Percentiles rank a stretch among this genome's conserved stretches.
phyloP scores from a whole-genome alignment of 2,329 filamentous ascomycete species.

The Pseudocercospora ulei region DNA sequence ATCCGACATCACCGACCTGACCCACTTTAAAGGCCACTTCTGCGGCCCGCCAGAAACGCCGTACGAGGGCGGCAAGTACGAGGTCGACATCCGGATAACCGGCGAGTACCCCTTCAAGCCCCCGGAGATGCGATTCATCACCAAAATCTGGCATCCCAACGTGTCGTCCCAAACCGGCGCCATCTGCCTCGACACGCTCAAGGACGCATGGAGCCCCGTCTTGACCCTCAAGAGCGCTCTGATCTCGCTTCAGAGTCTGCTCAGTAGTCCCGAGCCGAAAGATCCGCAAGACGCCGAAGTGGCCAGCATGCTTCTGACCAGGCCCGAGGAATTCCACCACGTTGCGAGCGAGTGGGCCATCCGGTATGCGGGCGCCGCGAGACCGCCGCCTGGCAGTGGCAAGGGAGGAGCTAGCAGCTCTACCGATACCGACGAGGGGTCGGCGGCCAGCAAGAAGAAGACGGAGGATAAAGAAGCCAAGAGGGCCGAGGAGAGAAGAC shows the following conservation, averaged over 20 bases:
- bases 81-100: conserved; percentile 78
- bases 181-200: conserved; percentile 90
- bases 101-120: conserved; percentile 87
- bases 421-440: conserved; percentile 19
- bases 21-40: conserved; percentile 73
- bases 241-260: conserved; percentile 82
- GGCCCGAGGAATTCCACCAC: conserved; percentile 67
- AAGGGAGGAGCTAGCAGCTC: conserved; percentile 27
- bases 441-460: conserved; percentile 41
- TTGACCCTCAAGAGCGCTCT: conserved; percentile 93
- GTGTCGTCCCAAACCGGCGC: conserved; percentile 72
- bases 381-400: conserved; percentile 44
- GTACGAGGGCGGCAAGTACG: conserved; percentile 75
- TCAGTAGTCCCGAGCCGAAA: conserved; percentile 87
- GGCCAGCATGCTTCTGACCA: conserved; percentile 73
- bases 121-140: conserved; percentile 81
- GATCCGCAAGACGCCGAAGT: conserved; percentile 96
- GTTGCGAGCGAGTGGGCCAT: conserved; percentile 88
- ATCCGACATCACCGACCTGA: conserved; percentile 58
- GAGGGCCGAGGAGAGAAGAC: conserved; percentile 45
- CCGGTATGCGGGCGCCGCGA: conserved; percentile 66
- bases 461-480: conserved; percentile 47
- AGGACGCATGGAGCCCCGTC: conserved; percentile 85
- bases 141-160: conserved; percentile 95
- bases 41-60: conserved; percentile 82